These are phyloP conservation scores for Solanum aculeatissimum DNA, from an alignment of 305 asterid genomes.

Conservation along the genomic window DNA sequence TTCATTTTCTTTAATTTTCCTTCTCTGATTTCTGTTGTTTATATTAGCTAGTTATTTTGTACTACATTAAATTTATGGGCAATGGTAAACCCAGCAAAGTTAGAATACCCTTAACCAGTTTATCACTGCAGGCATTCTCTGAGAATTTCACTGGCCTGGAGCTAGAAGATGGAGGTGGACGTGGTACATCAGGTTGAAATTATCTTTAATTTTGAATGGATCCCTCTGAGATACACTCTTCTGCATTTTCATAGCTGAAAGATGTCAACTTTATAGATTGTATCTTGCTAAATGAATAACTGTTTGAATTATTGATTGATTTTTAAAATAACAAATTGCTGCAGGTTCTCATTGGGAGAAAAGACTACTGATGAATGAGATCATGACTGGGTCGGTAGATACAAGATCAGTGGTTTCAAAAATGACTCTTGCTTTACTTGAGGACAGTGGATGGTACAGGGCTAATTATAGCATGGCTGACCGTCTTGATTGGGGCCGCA, in stretches of 20 bases:
- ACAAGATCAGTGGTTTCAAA: constrained; percentile 95
- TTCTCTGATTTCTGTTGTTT: background rate
- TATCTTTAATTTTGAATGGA: background rate
- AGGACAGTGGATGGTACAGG: constrained; percentile 98
- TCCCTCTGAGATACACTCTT: background rate
- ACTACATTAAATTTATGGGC: background rate
- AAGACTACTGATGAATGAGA: constrained; percentile 95
- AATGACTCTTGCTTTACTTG: constrained; percentile 97
- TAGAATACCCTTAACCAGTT: background rate
- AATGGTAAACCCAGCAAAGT: background rate
- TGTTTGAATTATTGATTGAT: background rate
- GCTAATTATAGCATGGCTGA: constrained; percentile 97
- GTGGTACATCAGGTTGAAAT: constrained; percentile 87
- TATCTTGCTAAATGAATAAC: background rate
- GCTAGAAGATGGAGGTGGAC: constrained; percentile 99
- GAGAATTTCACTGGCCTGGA: constrained; percentile 96
- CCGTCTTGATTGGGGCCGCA: constrained; percentile 93
- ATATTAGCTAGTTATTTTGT: background rate
- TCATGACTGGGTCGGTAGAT: constrained; percentile 99
- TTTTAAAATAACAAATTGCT: constrained; percentile 1
- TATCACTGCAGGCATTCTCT: constrained; percentile 65
- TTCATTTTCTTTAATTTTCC: background rate
- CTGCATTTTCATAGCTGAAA: background rate
- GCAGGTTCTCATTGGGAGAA: constrained; percentile 99
- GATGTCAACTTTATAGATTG: background rate